phyloP scores from a whole-genome alignment of 2,329 filamentous ascomycete genomes.

The Kalmusia sp. region DNA sequence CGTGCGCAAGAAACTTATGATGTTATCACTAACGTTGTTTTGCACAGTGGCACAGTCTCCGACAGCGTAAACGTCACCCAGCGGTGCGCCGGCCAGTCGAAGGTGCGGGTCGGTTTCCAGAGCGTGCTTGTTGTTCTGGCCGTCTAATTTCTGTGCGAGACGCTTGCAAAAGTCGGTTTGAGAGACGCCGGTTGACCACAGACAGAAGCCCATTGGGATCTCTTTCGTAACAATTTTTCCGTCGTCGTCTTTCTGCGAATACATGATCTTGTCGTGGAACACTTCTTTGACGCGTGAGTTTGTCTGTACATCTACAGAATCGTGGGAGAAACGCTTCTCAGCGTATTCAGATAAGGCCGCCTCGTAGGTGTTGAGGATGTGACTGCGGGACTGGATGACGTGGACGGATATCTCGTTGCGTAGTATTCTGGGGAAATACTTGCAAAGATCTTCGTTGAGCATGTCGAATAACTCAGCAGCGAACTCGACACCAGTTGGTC shows the following conservation, averaged over 20 bases:
- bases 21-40: slow-evolving; percentile 93
- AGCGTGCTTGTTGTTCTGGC: slow-evolving; percentile 87
- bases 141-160: slow-evolving; percentile 76
- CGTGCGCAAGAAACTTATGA: slow-evolving; percentile 86
- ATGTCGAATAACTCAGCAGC: slow-evolving; percentile 96
- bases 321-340: slow-evolving; percentile 87
- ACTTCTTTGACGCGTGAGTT: slow-evolving; percentile 95
- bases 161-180: slow-evolving; percentile 82
- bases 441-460: slow-evolving; percentile 89
- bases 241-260: slow-evolving; percentile 79
- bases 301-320: slow-evolving; percentile 89
- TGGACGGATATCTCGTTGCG: slow-evolving; percentile 98
- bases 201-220: slow-evolving; percentile 91
- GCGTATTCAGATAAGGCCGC: slow-evolving; percentile 92
- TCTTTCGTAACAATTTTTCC: slow-evolving; percentile 86
- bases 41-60: slow-evolving; percentile 97
- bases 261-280: slow-evolving; percentile 80
- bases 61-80: slow-evolving; percentile 95
- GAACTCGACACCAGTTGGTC: slow-evolving; percentile 96
- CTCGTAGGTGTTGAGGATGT: slow-evolving; percentile 98
- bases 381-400: slow-evolving; percentile 90
- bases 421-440: slow-evolving; percentile 85
- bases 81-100: slow-evolving; percentile 82
- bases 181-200: slow-evolving; percentile 96
- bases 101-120: slow-evolving; percentile 95